These are phyloP conservation scores for Hyparrhenia diplandra DNA, from an alignment of 176 grass and related monocot genomes.

Conservation along the genomic window DNA sequence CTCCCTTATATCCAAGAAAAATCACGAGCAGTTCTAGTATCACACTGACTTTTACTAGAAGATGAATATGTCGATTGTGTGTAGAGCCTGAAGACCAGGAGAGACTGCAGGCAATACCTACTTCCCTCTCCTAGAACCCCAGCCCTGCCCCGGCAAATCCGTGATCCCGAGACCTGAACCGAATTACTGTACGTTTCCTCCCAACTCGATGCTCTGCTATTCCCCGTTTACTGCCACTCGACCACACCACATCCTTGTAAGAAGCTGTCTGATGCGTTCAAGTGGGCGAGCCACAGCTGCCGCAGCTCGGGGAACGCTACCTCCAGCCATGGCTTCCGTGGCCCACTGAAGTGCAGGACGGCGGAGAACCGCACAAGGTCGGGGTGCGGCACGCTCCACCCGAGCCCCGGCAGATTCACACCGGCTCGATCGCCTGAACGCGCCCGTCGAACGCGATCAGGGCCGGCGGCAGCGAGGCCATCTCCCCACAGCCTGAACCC, in stretches of 20 bases:
- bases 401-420: slow-evolving; percentile 72
- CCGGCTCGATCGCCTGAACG: slow-evolving; percentile 46
- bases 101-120: slow-evolving; percentile 93
- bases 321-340: slow-evolving; percentile 91
- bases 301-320: slow-evolving; percentile 53
- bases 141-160: slow-evolving; percentile 23
- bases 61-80: neutral
- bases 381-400: slow-evolving; percentile 47
- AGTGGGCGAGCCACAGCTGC: slow-evolving; percentile 60
- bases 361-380: slow-evolving; percentile 44
- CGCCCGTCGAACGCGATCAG: slow-evolving; percentile 69
- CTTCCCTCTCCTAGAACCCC: slow-evolving; percentile 76
- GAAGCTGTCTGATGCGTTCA: slow-evolving; percentile 67
- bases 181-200: slow-evolving; percentile 2
- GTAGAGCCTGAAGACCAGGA: slow-evolving; percentile 40
- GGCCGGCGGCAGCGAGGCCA: slow-evolving; percentile 69
- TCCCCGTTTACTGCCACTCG: slow-evolving; percentile 1
- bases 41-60: neutral
- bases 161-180: slow-evolving; percentile 4
- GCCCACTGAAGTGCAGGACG: slow-evolving; percentile 91
- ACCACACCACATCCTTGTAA: slow-evolving; percentile 64
- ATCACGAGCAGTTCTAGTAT: neutral
- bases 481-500: slow-evolving; percentile 60
- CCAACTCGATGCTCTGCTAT: neutral
- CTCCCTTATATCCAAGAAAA: neutral